phyloP scores from a whole-genome alignment of 441 rosid genomes.

The Sinapis alba region DNA sequence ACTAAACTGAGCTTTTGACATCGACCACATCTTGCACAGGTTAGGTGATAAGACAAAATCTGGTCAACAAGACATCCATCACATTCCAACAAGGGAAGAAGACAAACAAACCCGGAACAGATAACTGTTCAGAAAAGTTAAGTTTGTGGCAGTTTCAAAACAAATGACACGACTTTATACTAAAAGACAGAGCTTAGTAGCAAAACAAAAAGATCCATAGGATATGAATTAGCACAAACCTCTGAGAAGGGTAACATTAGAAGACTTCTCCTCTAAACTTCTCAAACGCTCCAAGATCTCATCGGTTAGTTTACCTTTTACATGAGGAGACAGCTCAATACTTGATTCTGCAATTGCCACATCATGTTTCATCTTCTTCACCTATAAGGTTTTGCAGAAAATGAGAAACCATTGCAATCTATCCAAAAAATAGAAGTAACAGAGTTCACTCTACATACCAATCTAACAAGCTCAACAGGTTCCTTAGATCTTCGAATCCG shows the following conservation, averaged over 20 bases:
- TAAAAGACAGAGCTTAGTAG: not conserved
- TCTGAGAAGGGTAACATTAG: constrained; percentile 52
- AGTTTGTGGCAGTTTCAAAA: constrained; percentile 9
- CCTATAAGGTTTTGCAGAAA: constrained; percentile 42
- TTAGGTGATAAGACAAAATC: constrained; percentile 2
- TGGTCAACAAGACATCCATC: not conserved
- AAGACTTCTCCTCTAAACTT: constrained; percentile 50
- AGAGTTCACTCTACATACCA: constrained; percentile 49
- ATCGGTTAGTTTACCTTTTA: constrained; percentile 64
- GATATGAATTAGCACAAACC: constrained; percentile 50
- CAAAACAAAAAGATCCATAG: constrained; percentile 14
- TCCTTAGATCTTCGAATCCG: constrained; percentile 79
- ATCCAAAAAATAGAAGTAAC: not conserved
- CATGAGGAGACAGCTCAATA: constrained; percentile 54
- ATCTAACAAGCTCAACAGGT: constrained; percentile 60
- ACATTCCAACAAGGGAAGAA: constrained; percentile 5
- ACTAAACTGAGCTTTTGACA: not conserved
- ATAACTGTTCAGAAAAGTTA: not conserved
- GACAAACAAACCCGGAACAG: not conserved
- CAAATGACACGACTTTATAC: constrained; percentile 5
- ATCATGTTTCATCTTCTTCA: constrained; percentile 60
- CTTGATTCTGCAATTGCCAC: constrained; percentile 41
- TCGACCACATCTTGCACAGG: not conserved
- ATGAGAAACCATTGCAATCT: constrained; percentile 8
- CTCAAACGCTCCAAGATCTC: constrained; percentile 68